These are phyloP conservation scores for Chlorella sorokiniana DNA, from an alignment of 139 green algal genomes.

Conservation along the genomic window DNA sequence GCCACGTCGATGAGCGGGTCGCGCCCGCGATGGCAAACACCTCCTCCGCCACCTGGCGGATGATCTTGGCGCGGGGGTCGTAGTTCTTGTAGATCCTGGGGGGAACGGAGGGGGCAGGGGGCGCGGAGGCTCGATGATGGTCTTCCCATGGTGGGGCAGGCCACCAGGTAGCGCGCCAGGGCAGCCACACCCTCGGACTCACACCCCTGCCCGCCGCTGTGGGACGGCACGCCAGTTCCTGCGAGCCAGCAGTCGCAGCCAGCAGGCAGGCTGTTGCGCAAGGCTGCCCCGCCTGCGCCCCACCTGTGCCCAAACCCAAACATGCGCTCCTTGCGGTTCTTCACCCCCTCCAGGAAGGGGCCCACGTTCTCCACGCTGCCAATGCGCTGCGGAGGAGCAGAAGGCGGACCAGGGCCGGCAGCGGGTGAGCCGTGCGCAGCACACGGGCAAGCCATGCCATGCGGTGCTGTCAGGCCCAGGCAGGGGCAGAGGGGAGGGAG, in stretches of 20 bases:
- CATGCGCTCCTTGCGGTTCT: conserved; percentile 81
- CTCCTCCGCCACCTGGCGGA: conserved; percentile 83
- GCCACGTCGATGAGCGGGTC: conserved; percentile 98
- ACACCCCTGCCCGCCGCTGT: too few relatives aligned
- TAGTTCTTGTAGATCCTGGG: conserved; percentile 99
- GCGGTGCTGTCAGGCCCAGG: too few relatives aligned
- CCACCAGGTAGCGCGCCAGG: too few relatives aligned
- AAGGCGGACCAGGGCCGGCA: background rate
- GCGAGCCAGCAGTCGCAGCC: too few relatives aligned
- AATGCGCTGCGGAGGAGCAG: conserved; percentile 74
- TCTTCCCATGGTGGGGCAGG: background rate
- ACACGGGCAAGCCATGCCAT: background rate
- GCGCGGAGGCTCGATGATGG: background rate
- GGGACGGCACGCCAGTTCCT: too few relatives aligned
- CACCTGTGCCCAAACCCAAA: conserved; percentile 95
- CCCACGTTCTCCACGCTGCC: conserved; percentile 80
- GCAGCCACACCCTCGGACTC: too few relatives aligned
- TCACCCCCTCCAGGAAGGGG: conserved; percentile 79
- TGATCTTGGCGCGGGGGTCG: conserved; percentile 95
- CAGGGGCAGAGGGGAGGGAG: background rate
- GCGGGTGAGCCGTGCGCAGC: background rate
- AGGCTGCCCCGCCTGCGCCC: background rate
- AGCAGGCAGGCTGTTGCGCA: too few relatives aligned
- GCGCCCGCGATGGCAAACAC: conserved; percentile 87
- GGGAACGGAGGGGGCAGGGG: conserved; percentile 57